A percentile compares a stretch with the other conserved stretches of the same genome.
Conservation (phyloP, 1,284 basidiomycete species). For the Inonotus obliquus region DNA sequence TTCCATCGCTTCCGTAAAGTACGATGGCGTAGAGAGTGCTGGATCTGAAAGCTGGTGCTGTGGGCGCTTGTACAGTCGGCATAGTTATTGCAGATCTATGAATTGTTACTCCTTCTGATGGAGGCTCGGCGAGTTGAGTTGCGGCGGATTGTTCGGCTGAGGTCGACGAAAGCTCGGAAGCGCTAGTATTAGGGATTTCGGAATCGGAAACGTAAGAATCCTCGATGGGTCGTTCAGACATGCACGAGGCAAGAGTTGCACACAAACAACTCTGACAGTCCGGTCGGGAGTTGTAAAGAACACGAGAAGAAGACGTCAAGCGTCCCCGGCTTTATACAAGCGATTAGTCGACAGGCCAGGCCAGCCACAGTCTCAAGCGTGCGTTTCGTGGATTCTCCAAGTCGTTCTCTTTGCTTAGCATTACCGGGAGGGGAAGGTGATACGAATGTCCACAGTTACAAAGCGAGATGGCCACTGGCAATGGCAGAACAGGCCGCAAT, state of each 20-base stretch:
- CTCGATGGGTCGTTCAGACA: neutral
- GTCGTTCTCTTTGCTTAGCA: neutral
- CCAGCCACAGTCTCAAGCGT: neutral
- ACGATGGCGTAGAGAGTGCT: slow-evolving; percentile 4
- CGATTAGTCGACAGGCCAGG: neutral
- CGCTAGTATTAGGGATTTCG: neutral
- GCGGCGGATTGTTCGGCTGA: neutral
- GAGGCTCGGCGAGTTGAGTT: neutral
- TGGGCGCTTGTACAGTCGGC: neutral
- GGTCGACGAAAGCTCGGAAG: neutral
- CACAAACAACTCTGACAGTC: neutral
- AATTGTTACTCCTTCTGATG: neutral
- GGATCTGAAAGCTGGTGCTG: neutral
- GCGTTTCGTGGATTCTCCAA: neutral
- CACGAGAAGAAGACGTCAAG: neutral
- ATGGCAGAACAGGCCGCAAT: neutral
- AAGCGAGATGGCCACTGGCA: neutral
- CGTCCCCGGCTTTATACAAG: slow-evolving; percentile 1
- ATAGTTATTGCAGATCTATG: neutral
- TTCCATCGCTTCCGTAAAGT: neutral
- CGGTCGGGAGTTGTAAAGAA: neutral
- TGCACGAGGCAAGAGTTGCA: neutral
- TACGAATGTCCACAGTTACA: neutral
- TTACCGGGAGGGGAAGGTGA: neutral
- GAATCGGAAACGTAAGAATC: neutral